Evolutionary conservation across 257 asterid species (phyloP).

Genomic region (Parsonsia alboflavescens): DNA sequence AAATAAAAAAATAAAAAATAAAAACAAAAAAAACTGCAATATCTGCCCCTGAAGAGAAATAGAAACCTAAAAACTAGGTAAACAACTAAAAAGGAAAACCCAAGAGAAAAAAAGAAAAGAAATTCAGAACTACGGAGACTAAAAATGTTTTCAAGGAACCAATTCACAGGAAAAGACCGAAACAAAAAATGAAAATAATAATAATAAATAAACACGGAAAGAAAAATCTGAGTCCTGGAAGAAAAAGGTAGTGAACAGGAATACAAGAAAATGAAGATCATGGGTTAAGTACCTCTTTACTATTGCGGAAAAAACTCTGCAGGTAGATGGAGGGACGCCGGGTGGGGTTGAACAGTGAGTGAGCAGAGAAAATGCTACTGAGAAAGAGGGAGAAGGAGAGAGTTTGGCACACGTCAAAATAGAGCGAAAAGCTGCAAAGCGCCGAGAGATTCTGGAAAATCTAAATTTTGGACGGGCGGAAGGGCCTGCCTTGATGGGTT

Average conservation of each 20-base stretch:
- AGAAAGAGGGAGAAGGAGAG: not conserved
- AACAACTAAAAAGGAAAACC: not conserved
- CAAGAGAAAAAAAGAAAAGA: not conserved
- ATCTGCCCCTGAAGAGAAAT: not conserved
- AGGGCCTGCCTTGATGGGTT: not conserved
- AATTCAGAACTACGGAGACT: not conserved
- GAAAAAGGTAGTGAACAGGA: not conserved
- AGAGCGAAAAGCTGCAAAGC: not conserved
- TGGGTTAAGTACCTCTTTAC: not conserved
- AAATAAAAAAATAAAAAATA: not conserved
- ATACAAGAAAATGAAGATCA: not conserved
- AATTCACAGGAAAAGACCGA: not conserved
- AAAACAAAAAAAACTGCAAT: not conserved
- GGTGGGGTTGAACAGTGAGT: not conserved
- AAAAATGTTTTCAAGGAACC: not conserved
- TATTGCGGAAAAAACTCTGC: not conserved
- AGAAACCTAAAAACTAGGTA: not conserved
- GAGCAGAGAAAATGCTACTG: not conserved
- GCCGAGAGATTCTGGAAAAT: not conserved
- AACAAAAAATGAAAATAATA: not conserved
- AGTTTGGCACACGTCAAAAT: not conserved
- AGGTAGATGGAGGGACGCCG: not conserved
- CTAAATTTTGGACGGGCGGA: not conserved
- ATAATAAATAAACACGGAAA: not conserved
- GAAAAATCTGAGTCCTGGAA: not conserved